These are phyloP conservation scores for Fusarium nelsonii DNA, from an alignment of 2,329 filamentous ascomycete genomes.

Conservation along the genomic window DNA sequence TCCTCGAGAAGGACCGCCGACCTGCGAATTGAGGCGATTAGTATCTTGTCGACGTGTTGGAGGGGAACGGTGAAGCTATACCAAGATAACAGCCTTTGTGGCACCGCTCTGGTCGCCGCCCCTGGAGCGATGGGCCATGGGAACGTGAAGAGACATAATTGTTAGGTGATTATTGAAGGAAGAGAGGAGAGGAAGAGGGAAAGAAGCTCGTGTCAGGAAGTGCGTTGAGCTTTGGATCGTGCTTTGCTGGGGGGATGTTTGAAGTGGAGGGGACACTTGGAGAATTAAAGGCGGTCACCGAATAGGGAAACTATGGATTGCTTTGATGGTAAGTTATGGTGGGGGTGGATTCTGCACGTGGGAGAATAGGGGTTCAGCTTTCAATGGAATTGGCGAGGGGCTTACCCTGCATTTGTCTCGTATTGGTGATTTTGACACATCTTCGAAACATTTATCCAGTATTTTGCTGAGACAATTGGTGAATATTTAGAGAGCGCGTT, in stretches of 20 bases:
- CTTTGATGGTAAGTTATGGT: conserved; percentile 14
- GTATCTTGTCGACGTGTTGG: conserved; percentile 22
- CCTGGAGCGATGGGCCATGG: conserved; percentile 62
- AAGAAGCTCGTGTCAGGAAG: conserved; percentile 23
- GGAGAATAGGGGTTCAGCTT: conserved; percentile 31
- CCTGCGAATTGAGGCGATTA: conserved; percentile 65
- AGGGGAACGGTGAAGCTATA: conserved; percentile 56
- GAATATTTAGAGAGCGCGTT: no score
- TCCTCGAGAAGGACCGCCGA: conserved; percentile 94
- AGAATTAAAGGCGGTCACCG: conserved; percentile 42
- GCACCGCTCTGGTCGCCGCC: conserved; percentile 65
- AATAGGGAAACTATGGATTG: conserved; percentile 36
- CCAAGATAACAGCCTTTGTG: conserved; percentile 95
- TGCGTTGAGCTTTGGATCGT: conserved; percentile 31
- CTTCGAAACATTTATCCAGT: neutral
- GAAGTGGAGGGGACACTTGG: conserved; percentile 40
- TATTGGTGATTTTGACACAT: neutral
- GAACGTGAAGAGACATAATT: conserved; percentile 69
- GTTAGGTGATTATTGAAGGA: neutral
- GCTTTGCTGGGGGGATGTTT: conserved; percentile 12
- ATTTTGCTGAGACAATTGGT: no score
- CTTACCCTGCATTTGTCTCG: conserved; percentile 30
- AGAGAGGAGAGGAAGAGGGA: neutral
- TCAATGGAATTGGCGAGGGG: neutral
- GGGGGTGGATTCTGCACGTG: conserved; percentile 36